A percentile compares a stretch with the other conserved stretches of the same genome.
Evolutionary conservation across 2,329 filamentous ascomycete species (phyloP).

Genomic region (Penicillium digitatum): DNA sequence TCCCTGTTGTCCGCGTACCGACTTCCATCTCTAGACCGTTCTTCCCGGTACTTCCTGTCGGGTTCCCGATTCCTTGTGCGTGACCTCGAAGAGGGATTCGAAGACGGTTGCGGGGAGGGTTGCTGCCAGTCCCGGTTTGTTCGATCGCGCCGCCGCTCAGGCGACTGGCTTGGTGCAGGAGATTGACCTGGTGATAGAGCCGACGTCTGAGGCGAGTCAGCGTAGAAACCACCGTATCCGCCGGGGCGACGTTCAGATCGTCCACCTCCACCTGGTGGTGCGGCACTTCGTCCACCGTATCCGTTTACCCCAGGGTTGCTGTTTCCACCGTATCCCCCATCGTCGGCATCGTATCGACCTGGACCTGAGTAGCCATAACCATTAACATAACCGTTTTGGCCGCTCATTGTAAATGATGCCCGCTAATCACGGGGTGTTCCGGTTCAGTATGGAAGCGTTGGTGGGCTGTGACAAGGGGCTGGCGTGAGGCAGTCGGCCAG

Average conservation of each 20-base stretch:
- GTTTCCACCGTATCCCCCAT: conserved; percentile 33
- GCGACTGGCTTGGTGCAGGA: conserved; percentile 27
- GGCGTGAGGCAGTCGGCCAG: conserved; percentile 9
- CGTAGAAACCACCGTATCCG: conserved; percentile 45
- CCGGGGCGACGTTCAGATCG: conserved; percentile 39
- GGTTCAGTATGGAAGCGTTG: conserved; percentile 4
- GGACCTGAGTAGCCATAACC: conserved; percentile 38
- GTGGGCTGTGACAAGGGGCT: conserved; percentile 17
- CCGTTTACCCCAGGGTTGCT: conserved; percentile 33
- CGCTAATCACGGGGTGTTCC: conserved; percentile 5
- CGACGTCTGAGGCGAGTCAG: conserved; percentile 30
- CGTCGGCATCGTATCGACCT: conserved; percentile 34
- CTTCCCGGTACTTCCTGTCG: conserved; percentile 28
- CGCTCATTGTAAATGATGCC: conserved; percentile 32
- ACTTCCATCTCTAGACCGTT: conserved; percentile 21
- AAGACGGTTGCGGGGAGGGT: conserved; percentile 6
- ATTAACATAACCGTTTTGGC: conserved; percentile 35
- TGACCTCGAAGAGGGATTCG: conserved; percentile 28
- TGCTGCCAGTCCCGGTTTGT: conserved; percentile 30
- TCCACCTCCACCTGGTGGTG: conserved; percentile 18
- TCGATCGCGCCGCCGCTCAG: conserved; percentile 34
- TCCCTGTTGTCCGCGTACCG: neutral
- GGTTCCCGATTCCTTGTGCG: conserved; percentile 33
- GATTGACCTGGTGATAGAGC: conserved; percentile 28
- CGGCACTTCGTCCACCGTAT: conserved; percentile 25